Base-by-base conservation (phyloP, 2,329 filamentous ascomycete genomes). In the Lasiodiplodia gonubiensis region DNA sequence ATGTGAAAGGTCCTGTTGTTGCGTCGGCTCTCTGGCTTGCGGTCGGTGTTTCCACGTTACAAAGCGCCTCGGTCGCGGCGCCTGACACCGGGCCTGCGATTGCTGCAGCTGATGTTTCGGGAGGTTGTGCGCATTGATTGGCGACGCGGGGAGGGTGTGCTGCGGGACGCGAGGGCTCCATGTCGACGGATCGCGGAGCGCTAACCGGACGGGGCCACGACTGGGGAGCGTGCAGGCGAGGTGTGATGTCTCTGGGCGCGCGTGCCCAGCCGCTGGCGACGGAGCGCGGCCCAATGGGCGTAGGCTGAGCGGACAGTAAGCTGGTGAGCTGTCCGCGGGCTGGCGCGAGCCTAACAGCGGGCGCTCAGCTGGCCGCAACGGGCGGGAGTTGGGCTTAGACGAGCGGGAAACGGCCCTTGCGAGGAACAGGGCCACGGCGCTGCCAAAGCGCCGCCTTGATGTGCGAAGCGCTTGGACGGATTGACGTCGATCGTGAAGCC, bases 401-500 rank as follows among this genome's bases (percentile, higher is more conserved):
- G 18, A 18, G 42, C 42, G 42, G 42, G 46, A 35, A 37, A 25
- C 10, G 46, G 59, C 25, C 21, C 42, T 30, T 37, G 59, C 57
- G 39, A 60, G 57, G 23, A 59, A 46, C 57, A 30, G 42, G 59
- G 46, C 59, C 39, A 63, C 25, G 46, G 57, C 39, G 23, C 57
- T 60, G 57, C 42, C 42, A 46, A 46, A 49, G 59, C 59, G 59
- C 46, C 42, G 46, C 52, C n/a, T 12, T 51, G 42, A 63, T 63
- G 23, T 39, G 53, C 53, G 25, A n/a, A 39, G 54, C 54, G 57
- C 57, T 48, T 60, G 48, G 57, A 60, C 57, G 46, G 27, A 27
- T 63, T 63, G 46, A 51, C 59, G 42, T 51, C 46, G 59, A 59
- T 59, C n/a, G n/a, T n/a, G n/a, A n/a, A n/a, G n/a, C n/a, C n/a